A percentile compares a stretch with the other conserved stretches of the same genome.
Evolutionary conservation across 2,329 filamentous ascomycete species (phyloP).

Genomic region (Colletotrichum tofieldiae): DNA sequence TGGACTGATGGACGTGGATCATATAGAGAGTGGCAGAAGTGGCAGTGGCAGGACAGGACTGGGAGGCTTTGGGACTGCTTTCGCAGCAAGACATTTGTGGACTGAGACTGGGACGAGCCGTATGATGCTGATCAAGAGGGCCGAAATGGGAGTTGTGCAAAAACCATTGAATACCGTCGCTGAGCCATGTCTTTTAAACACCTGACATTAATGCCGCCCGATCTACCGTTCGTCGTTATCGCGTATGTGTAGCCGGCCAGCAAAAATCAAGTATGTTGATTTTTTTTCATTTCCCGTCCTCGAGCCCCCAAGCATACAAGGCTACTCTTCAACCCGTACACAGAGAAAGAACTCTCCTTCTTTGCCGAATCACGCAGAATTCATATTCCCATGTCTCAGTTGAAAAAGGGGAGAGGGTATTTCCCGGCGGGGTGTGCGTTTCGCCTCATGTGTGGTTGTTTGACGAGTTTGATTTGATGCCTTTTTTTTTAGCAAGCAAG

Average conservation of each 20-base stretch:
- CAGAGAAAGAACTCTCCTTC: conserved; percentile 25
- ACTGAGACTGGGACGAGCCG: conserved; percentile 12
- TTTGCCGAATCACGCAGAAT: conserved; percentile 40
- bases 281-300: conserved; percentile 42
- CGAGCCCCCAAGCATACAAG: conserved; percentile 34
- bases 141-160: conserved; percentile 24
- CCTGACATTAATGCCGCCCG: conserved; percentile 44
- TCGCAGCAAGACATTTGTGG: conserved; percentile 8
- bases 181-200: conserved; percentile 43
- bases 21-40: too few relatives aligned
- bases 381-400: conserved; percentile 41
- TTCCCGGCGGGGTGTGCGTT: conserved; percentile 44
- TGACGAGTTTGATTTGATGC: conserved; percentile 70
- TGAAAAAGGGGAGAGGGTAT: conserved; percentile 44
- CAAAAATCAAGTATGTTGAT: conserved; percentile 42
- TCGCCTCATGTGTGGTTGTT: conserved; percentile 48
- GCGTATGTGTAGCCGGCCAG: conserved; percentile 43
- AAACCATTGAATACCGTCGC: conserved; percentile 44
- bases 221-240: conserved; percentile 43
- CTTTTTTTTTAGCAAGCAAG: conserved; percentile 60
- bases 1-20: not conserved
- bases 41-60: not conserved
- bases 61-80: not conserved
- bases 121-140: conserved; percentile 2
- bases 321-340: conserved; percentile 40